Base-by-base conservation (phyloP, 768 basidiomycete species). In the Lentinula aciculospora region DNA sequence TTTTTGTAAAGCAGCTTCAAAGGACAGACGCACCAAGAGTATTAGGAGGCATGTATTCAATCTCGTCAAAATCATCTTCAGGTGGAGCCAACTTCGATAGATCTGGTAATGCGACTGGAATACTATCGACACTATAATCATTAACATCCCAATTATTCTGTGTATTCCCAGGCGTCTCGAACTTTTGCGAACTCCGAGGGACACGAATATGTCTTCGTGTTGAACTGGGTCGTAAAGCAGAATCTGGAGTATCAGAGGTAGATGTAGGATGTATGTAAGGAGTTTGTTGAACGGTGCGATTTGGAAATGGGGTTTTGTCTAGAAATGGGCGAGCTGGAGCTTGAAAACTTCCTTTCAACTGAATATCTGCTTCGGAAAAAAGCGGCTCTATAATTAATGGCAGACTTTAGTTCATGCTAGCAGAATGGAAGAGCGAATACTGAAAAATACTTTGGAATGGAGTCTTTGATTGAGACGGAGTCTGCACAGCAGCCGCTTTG, bases 291-390 rank as follows among this genome's bases (percentile, higher is more conserved):
- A 62, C 68, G 31, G 70, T 71, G 36, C 87, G 84, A 66, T 90
- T 91, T 3, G 83, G 82, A 62, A 85, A 85, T 1, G 89, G 89
- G 1, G 89, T 92, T 70, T 88, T 90, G 72, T 92, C 89, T 25
- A 76, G 76, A 7, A 92, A 74, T 1, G 86, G 85, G 12, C 82
- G 80, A 5, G 68, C 64, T 32, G 56, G 64, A 13, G 69, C 12
- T 8, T 25, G 47, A 37, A 50, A 17, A 19, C 46, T 31, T 8
- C 57, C 57, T 53, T 58, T 58, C 25, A 42, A 9, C 39, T 58
- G 49, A 10, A n/a, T 40, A 8, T 51, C 46, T 4, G 28, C 17
- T 53, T 51, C 36, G 28, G 21, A 3, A 36, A 51, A 31, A 15
- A 31, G 28, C 21, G 27, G 47, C 6, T 42, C 56, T 34, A 21